Conservation (phyloP, 129 eudicot species). For the Artemisia tridentata region DNA sequence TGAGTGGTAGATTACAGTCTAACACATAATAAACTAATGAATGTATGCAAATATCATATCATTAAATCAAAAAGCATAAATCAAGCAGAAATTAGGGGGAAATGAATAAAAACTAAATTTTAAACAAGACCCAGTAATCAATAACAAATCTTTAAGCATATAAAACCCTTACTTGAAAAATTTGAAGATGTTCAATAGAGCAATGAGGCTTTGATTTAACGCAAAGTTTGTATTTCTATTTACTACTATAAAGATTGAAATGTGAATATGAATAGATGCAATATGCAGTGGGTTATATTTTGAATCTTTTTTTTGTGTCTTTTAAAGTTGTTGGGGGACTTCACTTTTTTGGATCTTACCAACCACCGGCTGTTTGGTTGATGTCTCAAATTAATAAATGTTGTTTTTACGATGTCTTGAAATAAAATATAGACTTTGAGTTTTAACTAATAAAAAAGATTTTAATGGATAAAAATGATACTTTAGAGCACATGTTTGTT, state of each 20-base stretch:
- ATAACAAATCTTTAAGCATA: constrained; percentile 2
- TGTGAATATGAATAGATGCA: not conserved
- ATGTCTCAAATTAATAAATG: no score
- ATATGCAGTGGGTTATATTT: not conserved
- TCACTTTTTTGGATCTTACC: constrained; percentile 19
- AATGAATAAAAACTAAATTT: not conserved
- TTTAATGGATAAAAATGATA: no score
- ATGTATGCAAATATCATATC: not conserved
- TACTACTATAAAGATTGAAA: not conserved
- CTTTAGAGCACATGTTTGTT: no score
- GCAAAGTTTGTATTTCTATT: not conserved
- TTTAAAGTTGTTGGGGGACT: not conserved
- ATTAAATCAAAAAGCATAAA: constrained; percentile 4
- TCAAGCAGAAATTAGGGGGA: not conserved
- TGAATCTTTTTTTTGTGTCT: not conserved
- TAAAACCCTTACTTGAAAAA: constrained; percentile 8
- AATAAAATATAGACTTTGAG: no score
- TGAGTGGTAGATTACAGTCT: no score
- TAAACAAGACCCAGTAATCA: not conserved
- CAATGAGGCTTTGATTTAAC: constrained; percentile 17
- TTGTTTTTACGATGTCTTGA: no score
- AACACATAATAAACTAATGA: not conserved
- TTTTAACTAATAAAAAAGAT: no score
- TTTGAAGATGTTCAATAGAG: not conserved
- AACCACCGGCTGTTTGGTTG: constrained; percentile 9